Evolutionary conservation across 257 asterid genomes (phyloP), one percentile per base, ranked within the genome.

Genomic region (Solanum corneliomulleri): DNA sequence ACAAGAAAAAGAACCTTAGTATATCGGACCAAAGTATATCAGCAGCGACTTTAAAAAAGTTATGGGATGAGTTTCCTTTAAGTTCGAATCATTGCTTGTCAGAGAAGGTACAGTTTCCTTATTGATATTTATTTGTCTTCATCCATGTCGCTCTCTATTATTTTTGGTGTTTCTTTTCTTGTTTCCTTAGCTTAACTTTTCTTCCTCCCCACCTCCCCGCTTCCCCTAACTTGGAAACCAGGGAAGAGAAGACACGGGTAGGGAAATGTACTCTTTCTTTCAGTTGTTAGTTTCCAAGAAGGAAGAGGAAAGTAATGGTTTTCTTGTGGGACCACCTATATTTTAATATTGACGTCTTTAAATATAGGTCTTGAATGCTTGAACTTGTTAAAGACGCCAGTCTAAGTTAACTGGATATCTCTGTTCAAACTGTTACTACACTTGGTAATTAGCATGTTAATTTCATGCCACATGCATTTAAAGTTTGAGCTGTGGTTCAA

Each of bases 11-110:
- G 76, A 89, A 87, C 78, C 80, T 86, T 84, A 82, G 71, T 62
- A 27, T 83, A 82, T 42, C 56, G 66, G 89, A 86, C 86, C 93
- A 90, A 35, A 83, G 88, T 86, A 74, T 95, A 62, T 91, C 96
- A 66, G 91, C 92, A 2, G 82, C 85, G 82, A 87, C 88, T 29
- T 87, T 97, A 18, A 93, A 92, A 92, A 95, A 93, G 92, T 88
- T 97, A 85, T 97, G 99, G 99, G 94, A 88, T 80, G 91, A 89
- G 87, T 97, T 93, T 85, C 99, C 99, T 86, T 93, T 95, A 71
- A 90, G 89, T 85, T 87, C 90, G 62, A 88, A 75, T 68, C 91
- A 89, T 86, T 91, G 89, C 90, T 91, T 90, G 87, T 87, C 95
- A 58, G 89, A 85, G 83, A 94, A 95, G 97, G 98, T 94, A 91